Percentiles rank a stretch among this genome's conserved stretches.
phyloP scores from a whole-genome alignment of 768 basidiomycete genomes.

The Boletus edulis region DNA sequence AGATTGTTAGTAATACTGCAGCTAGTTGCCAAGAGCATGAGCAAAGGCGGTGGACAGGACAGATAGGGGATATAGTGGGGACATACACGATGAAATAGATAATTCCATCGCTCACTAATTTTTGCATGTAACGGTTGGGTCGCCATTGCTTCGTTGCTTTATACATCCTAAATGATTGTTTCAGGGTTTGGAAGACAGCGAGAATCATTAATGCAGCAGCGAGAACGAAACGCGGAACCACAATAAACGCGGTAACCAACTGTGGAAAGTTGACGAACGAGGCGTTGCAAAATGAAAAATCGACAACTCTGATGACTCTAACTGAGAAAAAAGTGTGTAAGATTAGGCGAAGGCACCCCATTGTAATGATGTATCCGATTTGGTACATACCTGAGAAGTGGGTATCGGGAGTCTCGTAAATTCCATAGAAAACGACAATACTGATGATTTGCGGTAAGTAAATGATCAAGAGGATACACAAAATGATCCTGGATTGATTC shows the following conservation, averaged over 20 bases:
- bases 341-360: too few species aligned
- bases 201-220: not conserved
- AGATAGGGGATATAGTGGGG: too few species aligned
- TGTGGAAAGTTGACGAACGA: not conserved
- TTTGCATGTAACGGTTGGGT: constrained; percentile 4
- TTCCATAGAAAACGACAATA: not conserved
- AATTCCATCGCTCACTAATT: constrained; percentile 2
- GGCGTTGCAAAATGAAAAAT: not conserved
- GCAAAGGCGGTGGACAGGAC: too few species aligned
- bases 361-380: not conserved
- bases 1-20: too few species aligned
- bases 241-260: not conserved
- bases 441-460: not conserved
- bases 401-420: not conserved
- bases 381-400: not conserved
- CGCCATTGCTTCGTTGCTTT: constrained; percentile 4
- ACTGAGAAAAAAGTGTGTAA: not conserved
- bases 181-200: not conserved
- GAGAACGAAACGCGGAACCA: not conserved
- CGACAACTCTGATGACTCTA: not conserved
- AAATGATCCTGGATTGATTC: not conserved
- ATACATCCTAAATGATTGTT: not conserved
- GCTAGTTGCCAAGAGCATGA: too few species aligned
- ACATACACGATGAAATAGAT: constrained; percentile 13
- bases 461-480: not conserved